Evolutionary conservation across 257 asterid genomes (phyloP), one percentile per base, ranked within the genome.

Genomic region (Solanum clarkiae): DNA sequence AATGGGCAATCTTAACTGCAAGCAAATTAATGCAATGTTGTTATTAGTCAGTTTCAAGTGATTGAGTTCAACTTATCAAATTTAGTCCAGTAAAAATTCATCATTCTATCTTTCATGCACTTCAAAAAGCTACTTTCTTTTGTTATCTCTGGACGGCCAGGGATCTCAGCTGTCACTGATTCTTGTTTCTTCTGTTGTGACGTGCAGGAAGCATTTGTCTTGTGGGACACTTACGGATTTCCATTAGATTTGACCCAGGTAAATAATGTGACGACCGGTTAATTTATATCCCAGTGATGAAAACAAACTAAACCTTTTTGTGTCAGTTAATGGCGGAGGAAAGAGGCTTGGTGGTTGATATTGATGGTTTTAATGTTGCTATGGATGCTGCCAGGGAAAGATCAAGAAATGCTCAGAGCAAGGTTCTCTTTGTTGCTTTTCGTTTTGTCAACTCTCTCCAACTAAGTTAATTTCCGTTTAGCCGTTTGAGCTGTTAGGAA

Each of bases 181-280:
- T 85, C 32, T 44, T 87, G 91, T 86, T 70, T 79, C 85, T 54
- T 82, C 47, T 63, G 16, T 80, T 83, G 69, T 82, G 84, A 88
- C 84, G 77, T 90, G 90, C 98, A 97, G 99, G 98, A 97, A 86
- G 98, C 98, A 47, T 97, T 97, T 88, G 92, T 92, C 81, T 88
- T 97, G 89, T 97, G 99, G 99, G 99, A 97, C 89, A 97, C 98
- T 55, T 97, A 88, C 84, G 98, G 99, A 26, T 97, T 97, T 87
- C 99, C 99, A 16, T 88, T 97, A 93, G 99, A 97, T 91, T 93
- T 97, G 86, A 97, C 99, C 86, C 98, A 97, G 98, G 99, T 96
- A 85, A 87, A 69, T 72, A 55, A 47, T 45, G 77, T 70, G 45
- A 82, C 59, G 80, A 14, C 18, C 5, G 55, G 60, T 42, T 72